phyloP scores from a whole-genome alignment of 371 early-diverging fungal species.

The Batrachochytrium dendrobatidis region DNA sequence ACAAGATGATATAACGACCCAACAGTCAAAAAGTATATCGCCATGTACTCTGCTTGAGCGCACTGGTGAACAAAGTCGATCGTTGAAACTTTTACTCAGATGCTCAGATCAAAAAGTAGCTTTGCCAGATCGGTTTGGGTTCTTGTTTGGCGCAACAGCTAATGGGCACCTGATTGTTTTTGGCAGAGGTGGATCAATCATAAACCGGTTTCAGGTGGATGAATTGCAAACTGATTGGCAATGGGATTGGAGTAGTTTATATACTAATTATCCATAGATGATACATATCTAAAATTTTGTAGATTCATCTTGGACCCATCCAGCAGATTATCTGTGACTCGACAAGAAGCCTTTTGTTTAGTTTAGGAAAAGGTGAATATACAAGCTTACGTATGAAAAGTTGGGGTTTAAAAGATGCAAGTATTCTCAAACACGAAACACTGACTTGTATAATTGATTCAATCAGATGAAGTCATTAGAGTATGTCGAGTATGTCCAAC shows the following conservation, averaged over 20 bases:
- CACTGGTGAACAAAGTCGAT: no score
- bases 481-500: conserved; percentile 24
- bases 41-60: no score
- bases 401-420: neutral
- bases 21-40: no score
- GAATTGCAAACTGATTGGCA: neutral
- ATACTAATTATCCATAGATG: no score
- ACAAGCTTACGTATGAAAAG: neutral
- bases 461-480: conserved; percentile 27
- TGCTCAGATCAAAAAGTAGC: no score
- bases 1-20: no score
- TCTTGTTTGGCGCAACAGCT: conserved; percentile 38
- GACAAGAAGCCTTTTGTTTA: conserved; percentile 19
- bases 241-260: neutral
- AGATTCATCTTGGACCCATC: conserved; percentile 33
- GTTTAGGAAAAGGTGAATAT: conserved; percentile 25
- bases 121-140: conserved; percentile 15
- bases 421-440: neutral
- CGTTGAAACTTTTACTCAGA: no score
- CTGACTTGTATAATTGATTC: neutral
- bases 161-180: conserved; percentile 43
- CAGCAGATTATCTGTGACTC: conserved; percentile 20
- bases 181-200: conserved; percentile 28
- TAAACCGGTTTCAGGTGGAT: conserved; percentile 29
- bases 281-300: neutral